Percentiles rank a stretch among this genome's conserved stretches.
Evolutionary conservation across 2,329 filamentous ascomycete species (phyloP).

Genomic region (Penicillium hordei): DNA sequence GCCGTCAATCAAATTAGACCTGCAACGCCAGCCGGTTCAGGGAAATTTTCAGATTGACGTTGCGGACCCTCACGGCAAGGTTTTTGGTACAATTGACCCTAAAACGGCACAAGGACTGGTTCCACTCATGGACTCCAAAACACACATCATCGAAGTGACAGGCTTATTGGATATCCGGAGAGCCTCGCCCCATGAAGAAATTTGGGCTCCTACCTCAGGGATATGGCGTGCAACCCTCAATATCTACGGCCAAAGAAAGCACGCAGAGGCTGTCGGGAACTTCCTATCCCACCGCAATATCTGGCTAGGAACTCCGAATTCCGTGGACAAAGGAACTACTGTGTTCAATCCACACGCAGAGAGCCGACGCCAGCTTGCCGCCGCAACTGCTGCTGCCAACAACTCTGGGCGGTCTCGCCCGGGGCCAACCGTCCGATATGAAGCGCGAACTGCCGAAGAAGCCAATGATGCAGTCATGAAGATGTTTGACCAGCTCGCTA

Average conservation of each 20-base stretch:
- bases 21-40: constrained; percentile 61
- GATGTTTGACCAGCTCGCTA: constrained; percentile 82
- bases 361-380: constrained; percentile 47
- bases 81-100: constrained; percentile 74
- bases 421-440: constrained; percentile 32
- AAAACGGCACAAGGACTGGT: constrained; percentile 66
- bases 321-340: constrained; percentile 66
- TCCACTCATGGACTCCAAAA: constrained; percentile 68
- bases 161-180: constrained; percentile 68
- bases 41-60: constrained; percentile 64
- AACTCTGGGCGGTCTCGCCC: constrained; percentile 23
- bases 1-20: constrained; percentile 71
- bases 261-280: constrained; percentile 64
- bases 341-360: constrained; percentile 74
- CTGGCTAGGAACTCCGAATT: constrained; percentile 65
- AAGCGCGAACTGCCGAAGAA: constrained; percentile 74
- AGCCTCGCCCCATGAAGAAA: constrained; percentile 62
- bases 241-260: constrained; percentile 72
- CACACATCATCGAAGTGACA: constrained; percentile 66
- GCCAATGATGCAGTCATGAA: constrained; percentile 79
- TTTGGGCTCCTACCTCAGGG: constrained; percentile 62
- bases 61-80: constrained; percentile 66
- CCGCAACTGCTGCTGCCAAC: constrained; percentile 20
- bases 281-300: constrained; percentile 66
- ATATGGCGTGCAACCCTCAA: constrained; percentile 68